Conservation (phyloP, 75 land plant genomes). For the Picea sitchensis region DNA sequence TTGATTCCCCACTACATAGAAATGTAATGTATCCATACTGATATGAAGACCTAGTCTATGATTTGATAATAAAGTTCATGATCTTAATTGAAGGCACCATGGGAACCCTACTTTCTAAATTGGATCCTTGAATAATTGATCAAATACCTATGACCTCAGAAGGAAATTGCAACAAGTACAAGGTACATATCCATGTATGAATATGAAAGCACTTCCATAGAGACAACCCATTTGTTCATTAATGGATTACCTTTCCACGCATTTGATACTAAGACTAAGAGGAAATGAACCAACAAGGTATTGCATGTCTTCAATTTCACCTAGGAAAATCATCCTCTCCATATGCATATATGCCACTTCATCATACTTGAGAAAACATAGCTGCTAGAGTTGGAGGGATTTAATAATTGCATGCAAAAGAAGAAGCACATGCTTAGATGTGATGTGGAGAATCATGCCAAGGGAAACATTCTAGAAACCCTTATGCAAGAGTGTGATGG, state of each 20-base stretch:
- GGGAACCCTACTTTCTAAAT: no score
- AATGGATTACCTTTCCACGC: constrained; percentile 9
- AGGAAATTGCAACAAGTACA: no score
- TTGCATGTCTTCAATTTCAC: constrained; percentile 31
- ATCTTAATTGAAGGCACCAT: no score
- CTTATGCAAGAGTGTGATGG: constrained; percentile 55
- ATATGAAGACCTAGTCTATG: no score
- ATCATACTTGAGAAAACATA: constrained; percentile 36
- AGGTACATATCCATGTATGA: constrained; percentile 5
- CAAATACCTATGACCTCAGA: no score
- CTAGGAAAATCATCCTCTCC: constrained; percentile 26
- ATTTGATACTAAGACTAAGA: constrained; percentile 25
- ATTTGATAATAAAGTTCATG: no score
- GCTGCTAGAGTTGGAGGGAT: constrained; percentile 34
- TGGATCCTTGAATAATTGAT: no score
- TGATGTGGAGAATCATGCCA: constrained; percentile 27
- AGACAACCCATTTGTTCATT: constrained; percentile 14
- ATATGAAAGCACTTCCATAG: neutral
- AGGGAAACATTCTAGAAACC: constrained; percentile 10
- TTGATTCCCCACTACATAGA: no score
- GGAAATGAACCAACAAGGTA: constrained; percentile 16
- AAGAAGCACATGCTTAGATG: constrained; percentile 45
- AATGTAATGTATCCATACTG: no score
- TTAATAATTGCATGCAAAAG: constrained; percentile 37
- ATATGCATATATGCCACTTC: constrained; percentile 24